phyloP scores from a whole-genome alignment of 1,284 basidiomycete species.

The Ustilago bromivora region DNA sequence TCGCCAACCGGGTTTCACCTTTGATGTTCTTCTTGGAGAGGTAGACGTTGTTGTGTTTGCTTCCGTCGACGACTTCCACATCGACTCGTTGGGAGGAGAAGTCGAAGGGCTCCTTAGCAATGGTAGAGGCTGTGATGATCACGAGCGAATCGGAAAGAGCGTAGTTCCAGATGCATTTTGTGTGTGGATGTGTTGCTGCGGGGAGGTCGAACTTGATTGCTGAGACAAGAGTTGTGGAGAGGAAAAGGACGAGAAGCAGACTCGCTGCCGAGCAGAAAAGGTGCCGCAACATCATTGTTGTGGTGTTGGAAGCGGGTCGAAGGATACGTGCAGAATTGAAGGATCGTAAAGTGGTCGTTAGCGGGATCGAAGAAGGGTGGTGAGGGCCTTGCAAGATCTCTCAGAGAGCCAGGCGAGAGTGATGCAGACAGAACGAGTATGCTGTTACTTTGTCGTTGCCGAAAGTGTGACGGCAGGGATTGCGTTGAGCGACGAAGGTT shows the following conservation, averaged over 20 bases:
- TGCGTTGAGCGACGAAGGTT: not conserved
- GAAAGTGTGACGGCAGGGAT: not conserved
- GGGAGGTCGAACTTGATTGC: conserved; percentile 68
- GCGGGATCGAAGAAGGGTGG: not conserved
- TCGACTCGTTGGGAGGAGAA: conserved; percentile 74
- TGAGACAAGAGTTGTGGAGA: conserved; percentile 3
- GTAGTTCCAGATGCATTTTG: conserved; percentile 69
- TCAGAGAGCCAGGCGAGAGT: not conserved
- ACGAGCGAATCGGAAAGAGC: conserved; percentile 67
- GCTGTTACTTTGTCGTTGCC: not conserved
- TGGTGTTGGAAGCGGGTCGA: not conserved
- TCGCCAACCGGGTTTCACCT: conserved; percentile 89
- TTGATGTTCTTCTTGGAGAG: conserved; percentile 87
- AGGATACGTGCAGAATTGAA: not conserved
- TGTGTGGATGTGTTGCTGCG: conserved; percentile 43
- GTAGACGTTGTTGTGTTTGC: conserved; percentile 87
- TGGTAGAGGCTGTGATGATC: conserved; percentile 90
- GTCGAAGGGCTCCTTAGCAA: conserved; percentile 70
- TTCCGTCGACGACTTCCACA: conserved; percentile 92
- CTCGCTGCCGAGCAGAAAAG: conserved; percentile 1
- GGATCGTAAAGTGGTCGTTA: not conserved
- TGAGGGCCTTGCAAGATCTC: not conserved
- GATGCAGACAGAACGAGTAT: not conserved
- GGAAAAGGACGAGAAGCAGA: conserved; percentile 19
- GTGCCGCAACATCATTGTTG: conserved; percentile 7